These are phyloP conservation scores for Chalara sp. DNA, from an alignment of 2,329 filamentous ascomycete genomes.

Conservation along the genomic window DNA sequence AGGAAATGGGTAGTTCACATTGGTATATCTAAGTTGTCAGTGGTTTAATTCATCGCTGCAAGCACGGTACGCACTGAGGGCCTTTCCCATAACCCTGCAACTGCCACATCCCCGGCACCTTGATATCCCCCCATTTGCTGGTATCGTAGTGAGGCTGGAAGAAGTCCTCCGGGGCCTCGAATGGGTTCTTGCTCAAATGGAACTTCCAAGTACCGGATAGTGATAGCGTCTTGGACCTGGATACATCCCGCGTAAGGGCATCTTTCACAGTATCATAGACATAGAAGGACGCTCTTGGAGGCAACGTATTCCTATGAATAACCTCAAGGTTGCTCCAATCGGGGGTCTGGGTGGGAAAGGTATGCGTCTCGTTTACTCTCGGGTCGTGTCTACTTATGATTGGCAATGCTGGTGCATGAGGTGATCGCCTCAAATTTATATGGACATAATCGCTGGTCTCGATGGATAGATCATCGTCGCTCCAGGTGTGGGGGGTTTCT, in stretches of 20 bases:
- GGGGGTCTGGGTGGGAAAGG: constrained; percentile 31
- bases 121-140: constrained; percentile 38
- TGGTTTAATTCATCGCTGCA: neutral
- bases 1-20: constrained; percentile 45
- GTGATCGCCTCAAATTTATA: no score
- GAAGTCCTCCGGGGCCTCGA: constrained; percentile 19
- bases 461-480: no score
- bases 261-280: constrained; percentile 41
- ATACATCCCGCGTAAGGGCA: constrained; percentile 37
- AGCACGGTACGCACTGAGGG: constrained; percentile 19
- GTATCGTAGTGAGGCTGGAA: constrained; percentile 16
- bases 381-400: no score
- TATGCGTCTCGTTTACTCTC: constrained; percentile 10
- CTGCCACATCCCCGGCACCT: constrained; percentile 50
- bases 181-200: constrained; percentile 18
- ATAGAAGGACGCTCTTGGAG: constrained; percentile 50
- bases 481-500: no score
- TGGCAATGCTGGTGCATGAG: no score
- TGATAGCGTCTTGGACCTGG: constrained; percentile 31
- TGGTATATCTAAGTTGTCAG: constrained; percentile 37
- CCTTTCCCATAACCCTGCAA: constrained; percentile 47
- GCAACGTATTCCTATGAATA: constrained; percentile 52
- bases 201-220: constrained; percentile 25
- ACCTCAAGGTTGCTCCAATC: constrained; percentile 57
- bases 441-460: no score